Evolutionary conservation across 176 grass and related monocot species (phyloP).

Genomic region (Oryza brachyantha): DNA sequence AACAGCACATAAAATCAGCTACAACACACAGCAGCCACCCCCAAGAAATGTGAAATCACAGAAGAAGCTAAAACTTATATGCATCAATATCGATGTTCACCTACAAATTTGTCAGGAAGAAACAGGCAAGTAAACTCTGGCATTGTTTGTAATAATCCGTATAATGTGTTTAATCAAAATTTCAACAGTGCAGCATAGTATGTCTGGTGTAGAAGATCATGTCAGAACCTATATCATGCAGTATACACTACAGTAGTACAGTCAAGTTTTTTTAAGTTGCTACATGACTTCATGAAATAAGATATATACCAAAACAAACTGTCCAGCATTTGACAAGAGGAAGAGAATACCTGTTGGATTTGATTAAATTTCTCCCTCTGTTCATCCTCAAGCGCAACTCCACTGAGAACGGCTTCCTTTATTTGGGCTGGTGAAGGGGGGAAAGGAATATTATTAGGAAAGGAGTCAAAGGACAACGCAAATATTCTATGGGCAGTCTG

Average conservation of each 20-base stretch:
- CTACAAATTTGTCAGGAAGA: background rate
- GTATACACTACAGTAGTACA: background rate
- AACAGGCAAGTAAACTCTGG: background rate
- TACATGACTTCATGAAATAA: background rate
- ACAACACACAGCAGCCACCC: background rate
- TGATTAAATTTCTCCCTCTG: slow-evolving; percentile 87
- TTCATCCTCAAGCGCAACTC: slow-evolving; percentile 84
- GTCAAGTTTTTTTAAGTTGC: background rate
- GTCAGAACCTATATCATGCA: background rate
- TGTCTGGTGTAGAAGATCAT: background rate
- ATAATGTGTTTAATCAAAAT: background rate
- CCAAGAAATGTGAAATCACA: background rate
- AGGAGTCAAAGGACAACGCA: background rate
- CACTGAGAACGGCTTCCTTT: slow-evolving; percentile 89
- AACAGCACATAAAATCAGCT: background rate
- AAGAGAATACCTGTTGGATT: slow-evolving; percentile 69
- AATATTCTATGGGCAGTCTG: background rate
- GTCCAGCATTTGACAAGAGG: background rate
- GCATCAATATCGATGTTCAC: background rate
- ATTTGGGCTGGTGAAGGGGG: slow-evolving; percentile 57
- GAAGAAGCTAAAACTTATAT: background rate
- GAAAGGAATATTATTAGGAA: background rate
- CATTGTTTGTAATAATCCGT: background rate
- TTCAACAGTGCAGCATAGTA: background rate
- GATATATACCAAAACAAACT: background rate